Evolutionary conservation across 805 yeast genomes (phyloP).

Genomic region (Suhomyces faveliae): DNA sequence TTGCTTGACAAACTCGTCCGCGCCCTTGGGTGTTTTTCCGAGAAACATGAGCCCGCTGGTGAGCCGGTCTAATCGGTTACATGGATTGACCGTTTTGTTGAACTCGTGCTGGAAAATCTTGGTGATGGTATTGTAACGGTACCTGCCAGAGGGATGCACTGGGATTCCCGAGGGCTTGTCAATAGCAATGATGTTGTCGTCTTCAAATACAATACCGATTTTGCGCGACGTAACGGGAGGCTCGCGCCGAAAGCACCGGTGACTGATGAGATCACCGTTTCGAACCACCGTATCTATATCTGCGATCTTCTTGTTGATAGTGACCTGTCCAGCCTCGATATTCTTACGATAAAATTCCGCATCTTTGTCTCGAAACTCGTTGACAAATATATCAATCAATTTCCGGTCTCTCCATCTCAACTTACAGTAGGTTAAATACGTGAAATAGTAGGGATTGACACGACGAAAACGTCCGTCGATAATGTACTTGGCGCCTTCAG

Average conservation of each 20-base stretch:
- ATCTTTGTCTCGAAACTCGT: slow-evolving; percentile 81
- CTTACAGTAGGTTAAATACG: slow-evolving; percentile 89
- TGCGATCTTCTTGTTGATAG: slow-evolving; percentile 67
- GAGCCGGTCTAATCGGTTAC: slow-evolving; percentile 84
- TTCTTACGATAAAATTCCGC: slow-evolving; percentile 59
- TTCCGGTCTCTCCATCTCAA: slow-evolving; percentile 86
- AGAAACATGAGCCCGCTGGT: slow-evolving; percentile 94
- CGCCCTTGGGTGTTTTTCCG: slow-evolving; percentile 77
- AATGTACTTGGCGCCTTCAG: slow-evolving; percentile 55
- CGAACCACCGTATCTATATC: slow-evolving; percentile 59
- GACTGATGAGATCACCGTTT: slow-evolving; percentile 82
- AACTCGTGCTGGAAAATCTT: slow-evolving; percentile 71
- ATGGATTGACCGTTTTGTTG: slow-evolving; percentile 65
- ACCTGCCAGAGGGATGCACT: slow-evolving; percentile 91
- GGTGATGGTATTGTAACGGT: slow-evolving; percentile 72
- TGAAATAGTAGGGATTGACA: slow-evolving; percentile 82
- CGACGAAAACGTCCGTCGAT: slow-evolving; percentile 64
- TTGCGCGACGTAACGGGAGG: slow-evolving; percentile 69
- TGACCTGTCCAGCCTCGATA: slow-evolving; percentile 62
- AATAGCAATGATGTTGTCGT: slow-evolving; percentile 73
- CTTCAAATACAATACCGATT: slow-evolving; percentile 67
- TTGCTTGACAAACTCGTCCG: slow-evolving; percentile 72
- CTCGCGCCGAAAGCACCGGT: slow-evolving; percentile 83
- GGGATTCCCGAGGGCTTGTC: slow-evolving; percentile 96
- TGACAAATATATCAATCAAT: slow-evolving; percentile 73